These are phyloP conservation scores for Paraconiothyrium sp. DNA, from an alignment of 2,329 filamentous ascomycete species.

Conservation along the genomic window DNA sequence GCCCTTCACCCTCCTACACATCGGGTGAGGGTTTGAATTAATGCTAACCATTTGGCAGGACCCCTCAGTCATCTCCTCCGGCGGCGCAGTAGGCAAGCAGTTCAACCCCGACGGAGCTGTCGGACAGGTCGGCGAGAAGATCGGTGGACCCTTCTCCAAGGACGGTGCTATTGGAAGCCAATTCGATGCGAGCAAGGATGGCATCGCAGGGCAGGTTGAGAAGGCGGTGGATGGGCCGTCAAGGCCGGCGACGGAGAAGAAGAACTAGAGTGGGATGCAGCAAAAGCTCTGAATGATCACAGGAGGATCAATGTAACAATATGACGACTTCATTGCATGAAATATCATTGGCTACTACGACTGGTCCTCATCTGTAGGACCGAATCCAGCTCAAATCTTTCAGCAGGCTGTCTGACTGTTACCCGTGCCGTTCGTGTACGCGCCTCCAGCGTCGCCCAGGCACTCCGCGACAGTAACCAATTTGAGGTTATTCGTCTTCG, in stretches of 20 bases:
- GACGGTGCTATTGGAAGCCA: conserved; percentile 63
- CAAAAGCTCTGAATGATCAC: not conserved
- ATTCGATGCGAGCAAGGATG: conserved; percentile 59
- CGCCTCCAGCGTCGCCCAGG: conserved; percentile 40
- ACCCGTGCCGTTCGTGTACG: conserved; percentile 38
- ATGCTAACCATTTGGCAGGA: conserved; percentile 17
- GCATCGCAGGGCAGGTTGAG: conserved; percentile 63
- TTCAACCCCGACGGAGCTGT: conserved; percentile 59
- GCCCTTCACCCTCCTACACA: not conserved
- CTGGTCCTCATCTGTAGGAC: no score
- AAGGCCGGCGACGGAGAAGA: conserved; percentile 14
- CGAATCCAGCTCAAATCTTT: not conserved
- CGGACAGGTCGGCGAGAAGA: conserved; percentile 58
- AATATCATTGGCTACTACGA: no score
- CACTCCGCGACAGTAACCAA: conserved; percentile 47
- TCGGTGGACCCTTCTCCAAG: conserved; percentile 53
- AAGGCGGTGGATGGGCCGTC: conserved; percentile 43
- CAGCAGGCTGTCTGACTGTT: conserved; percentile 34
- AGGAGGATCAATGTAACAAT: not conserved
- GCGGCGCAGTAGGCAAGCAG: conserved; percentile 61
- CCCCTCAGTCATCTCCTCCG: conserved; percentile 53
- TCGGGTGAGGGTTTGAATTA: no score
- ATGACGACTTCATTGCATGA: no score
- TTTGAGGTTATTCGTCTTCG: conserved; percentile 47
- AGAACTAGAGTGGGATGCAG: not conserved